These are phyloP conservation scores for Starmerella geochares DNA, from an alignment of 805 yeast genomes.

Conservation along the genomic window DNA sequence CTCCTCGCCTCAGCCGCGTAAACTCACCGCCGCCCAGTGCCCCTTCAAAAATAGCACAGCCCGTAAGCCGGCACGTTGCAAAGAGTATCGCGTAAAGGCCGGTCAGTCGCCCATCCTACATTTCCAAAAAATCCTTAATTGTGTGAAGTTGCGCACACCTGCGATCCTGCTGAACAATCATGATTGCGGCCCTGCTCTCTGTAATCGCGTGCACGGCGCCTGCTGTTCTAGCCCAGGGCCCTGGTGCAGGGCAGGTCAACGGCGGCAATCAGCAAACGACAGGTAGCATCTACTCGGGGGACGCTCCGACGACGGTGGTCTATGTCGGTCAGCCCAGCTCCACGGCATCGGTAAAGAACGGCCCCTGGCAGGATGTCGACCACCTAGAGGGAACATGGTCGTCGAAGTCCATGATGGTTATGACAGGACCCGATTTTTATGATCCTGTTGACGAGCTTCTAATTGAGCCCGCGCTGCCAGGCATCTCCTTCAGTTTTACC, in stretches of 20 bases:
- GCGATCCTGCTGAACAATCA: background rate
- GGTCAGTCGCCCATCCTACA: background rate
- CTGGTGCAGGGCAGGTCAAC: constrained; percentile 1
- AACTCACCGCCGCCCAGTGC: background rate
- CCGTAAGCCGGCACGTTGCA: background rate
- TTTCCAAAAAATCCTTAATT: background rate
- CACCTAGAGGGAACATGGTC: constrained; percentile 83
- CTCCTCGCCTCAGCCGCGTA: background rate
- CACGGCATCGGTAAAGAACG: constrained; percentile 17
- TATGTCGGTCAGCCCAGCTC: constrained; percentile 1
- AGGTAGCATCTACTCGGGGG: constrained; percentile 1
- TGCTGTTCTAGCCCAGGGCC: constrained; percentile 3
- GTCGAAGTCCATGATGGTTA: constrained; percentile 83
- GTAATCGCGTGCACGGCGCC: background rate
- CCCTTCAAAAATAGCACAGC: constrained; percentile 5
- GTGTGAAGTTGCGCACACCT: background rate
- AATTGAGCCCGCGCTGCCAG: constrained; percentile 93
- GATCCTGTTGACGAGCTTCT: constrained; percentile 93
- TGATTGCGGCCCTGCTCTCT: constrained; percentile 6
- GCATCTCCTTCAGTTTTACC: constrained; percentile 85
- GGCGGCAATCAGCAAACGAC: constrained; percentile 5
- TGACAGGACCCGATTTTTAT: constrained; percentile 88
- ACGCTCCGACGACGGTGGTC: constrained; percentile 1
- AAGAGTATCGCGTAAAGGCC: constrained; percentile 1
- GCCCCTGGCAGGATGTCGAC: constrained; percentile 25